These are phyloP conservation scores for Phytophthora chlamydospora DNA, from an alignment of 352 stramenopile genomes.

Conservation along the genomic window DNA sequence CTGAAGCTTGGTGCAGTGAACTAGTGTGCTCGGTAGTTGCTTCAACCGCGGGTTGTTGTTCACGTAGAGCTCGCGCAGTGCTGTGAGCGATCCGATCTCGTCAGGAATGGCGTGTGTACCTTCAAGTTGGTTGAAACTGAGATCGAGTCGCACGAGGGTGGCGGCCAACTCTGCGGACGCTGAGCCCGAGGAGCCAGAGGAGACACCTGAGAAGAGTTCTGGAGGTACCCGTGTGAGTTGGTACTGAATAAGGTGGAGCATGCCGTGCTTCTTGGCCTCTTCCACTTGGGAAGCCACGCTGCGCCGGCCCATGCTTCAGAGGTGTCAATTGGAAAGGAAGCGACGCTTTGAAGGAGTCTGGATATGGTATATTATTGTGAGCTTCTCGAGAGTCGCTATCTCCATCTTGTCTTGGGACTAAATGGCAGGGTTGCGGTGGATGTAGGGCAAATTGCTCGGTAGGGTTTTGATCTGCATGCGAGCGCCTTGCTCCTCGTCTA, in stretches of 20 bases:
- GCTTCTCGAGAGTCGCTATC: not conserved
- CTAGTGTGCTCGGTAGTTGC: slow-evolving; percentile 56
- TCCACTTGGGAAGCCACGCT: slow-evolving; percentile 60
- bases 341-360: slow-evolving; percentile 30
- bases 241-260: slow-evolving; percentile 62
- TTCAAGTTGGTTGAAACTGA: slow-evolving; percentile 82
- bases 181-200: slow-evolving; percentile 19
- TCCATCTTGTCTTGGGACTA: slow-evolving; percentile 30
- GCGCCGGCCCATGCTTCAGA: slow-evolving; percentile 36
- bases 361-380: slow-evolving; percentile 23
- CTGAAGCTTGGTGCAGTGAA: slow-evolving; percentile 66
- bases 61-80: slow-evolving; percentile 82
- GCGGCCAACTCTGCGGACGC: slow-evolving; percentile 33
- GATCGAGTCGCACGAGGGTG: slow-evolving; percentile 72
- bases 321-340: slow-evolving; percentile 15
- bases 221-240: slow-evolving; percentile 48
- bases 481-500: slow-evolving; percentile 89
- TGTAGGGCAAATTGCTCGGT: slow-evolving; percentile 93
- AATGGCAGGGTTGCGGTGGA: slow-evolving; percentile 94
- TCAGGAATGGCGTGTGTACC: slow-evolving; percentile 49
- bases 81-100: slow-evolving; percentile 53
- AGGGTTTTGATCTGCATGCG: slow-evolving; percentile 90
- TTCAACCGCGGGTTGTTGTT: slow-evolving; percentile 83
- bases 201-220: slow-evolving; percentile 37
- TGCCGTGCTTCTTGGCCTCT: slow-evolving; percentile 59